These are phyloP conservation scores for Diplodia sapinea DNA, from an alignment of 2,329 filamentous ascomycete genomes.

Conservation along the genomic window DNA sequence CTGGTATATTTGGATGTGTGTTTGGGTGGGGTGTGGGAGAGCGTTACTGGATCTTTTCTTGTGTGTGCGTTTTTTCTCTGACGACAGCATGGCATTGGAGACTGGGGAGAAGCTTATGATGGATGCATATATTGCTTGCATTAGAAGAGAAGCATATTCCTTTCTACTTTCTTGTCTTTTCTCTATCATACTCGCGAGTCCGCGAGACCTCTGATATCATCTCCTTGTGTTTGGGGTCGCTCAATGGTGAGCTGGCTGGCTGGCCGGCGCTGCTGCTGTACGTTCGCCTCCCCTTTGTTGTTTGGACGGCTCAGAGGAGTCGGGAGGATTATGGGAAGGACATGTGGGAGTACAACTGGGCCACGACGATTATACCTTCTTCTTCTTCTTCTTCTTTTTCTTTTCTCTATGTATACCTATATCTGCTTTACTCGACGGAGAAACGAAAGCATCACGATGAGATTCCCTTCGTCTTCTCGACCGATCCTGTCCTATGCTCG, in stretches of 20 bases:
- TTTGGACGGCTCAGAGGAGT: background rate
- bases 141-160: conserved; percentile 9
- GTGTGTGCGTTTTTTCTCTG: background rate
- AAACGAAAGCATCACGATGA: background rate
- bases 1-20: conserved; percentile 9
- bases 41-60: background rate
- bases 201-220: background rate
- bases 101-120: background rate
- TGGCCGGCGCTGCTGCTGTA: background rate
- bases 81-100: conserved; percentile 14
- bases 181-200: background rate
- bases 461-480: background rate
- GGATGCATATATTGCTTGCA: conserved; percentile 20
- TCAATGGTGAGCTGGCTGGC: conserved; percentile 1
- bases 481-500: background rate
- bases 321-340: background rate
- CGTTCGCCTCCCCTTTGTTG: background rate
- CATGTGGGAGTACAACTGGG: background rate
- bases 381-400: background rate
- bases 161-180: background rate
- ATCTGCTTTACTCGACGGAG: background rate
- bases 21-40: background rate
- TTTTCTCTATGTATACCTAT: background rate
- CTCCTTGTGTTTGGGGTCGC: background rate
- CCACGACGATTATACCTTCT: background rate